A percentile compares a stretch with the other conserved stretches of the same genome.
Evolutionary conservation across 2,329 filamentous ascomycete genomes (phyloP).

Genomic region (Sclerotiophoma versabilis): DNA sequence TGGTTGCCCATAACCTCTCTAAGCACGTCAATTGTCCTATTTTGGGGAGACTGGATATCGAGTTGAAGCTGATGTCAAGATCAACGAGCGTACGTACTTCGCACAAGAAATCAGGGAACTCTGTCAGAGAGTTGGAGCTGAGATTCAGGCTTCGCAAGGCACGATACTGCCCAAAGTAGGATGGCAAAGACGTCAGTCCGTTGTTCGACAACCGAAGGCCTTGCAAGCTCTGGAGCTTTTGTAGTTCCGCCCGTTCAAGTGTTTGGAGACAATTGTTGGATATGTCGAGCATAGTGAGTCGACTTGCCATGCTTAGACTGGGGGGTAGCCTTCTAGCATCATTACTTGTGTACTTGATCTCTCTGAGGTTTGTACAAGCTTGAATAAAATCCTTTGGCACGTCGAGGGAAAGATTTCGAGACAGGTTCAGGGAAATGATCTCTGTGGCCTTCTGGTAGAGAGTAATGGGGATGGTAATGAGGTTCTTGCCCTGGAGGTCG

Average conservation of each 20-base stretch:
- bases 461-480: conserved; percentile 93
- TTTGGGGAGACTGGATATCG: conserved; percentile 78
- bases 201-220: conserved; percentile 96
- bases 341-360: conserved; percentile 96
- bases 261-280: conserved; percentile 93
- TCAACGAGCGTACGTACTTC: conserved; percentile 84
- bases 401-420: conserved; percentile 88
- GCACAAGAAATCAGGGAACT: conserved; percentile 86
- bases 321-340: conserved; percentile 86
- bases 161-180: conserved; percentile 82
- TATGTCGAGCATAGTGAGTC: conserved; percentile 87
- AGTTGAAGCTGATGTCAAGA: conserved; percentile 96
- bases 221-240: conserved; percentile 76
- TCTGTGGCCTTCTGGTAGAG: conserved; percentile 91
- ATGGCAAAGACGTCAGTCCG: conserved; percentile 77
- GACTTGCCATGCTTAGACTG: conserved; percentile 80
- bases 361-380: conserved; percentile 85
- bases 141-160: conserved; percentile 84
- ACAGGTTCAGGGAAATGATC: conserved; percentile 94
- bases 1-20: conserved; percentile 92
- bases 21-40: conserved; percentile 81
- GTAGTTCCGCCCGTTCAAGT: conserved; percentile 82
- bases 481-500: conserved; percentile 85
- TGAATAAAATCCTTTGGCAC: conserved; percentile 97
- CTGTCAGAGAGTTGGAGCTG: conserved; percentile 88